Evolutionary conservation across 305 asterid species (phyloP).

Genomic region (Nicotiana rustica): DNA sequence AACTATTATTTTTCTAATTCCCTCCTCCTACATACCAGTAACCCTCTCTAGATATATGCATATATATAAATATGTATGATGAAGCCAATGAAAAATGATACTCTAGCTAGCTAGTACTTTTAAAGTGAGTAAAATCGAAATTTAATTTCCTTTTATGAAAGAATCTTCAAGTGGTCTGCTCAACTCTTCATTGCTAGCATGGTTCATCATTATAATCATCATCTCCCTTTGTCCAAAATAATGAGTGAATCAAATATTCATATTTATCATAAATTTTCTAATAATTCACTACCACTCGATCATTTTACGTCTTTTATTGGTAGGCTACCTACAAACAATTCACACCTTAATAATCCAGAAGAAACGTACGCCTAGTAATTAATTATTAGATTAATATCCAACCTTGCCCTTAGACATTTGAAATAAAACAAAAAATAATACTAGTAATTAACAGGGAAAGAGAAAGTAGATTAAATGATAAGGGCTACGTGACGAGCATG

Average conservation of each 20-base stretch:
- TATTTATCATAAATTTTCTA: not conserved
- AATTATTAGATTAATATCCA: not conserved
- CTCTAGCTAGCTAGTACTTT: not conserved
- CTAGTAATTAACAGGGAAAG: constrained; percentile 12
- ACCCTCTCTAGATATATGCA: not conserved
- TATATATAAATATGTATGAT: not conserved
- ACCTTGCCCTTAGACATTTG: not conserved
- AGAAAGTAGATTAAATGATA: not conserved
- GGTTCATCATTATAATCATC: not conserved
- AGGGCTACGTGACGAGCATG: constrained; percentile 38
- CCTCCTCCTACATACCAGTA: not conserved
- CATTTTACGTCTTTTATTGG: not conserved
- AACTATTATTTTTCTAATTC: not conserved
- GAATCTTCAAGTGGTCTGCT: not conserved
- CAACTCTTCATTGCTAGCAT: not conserved
- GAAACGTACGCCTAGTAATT: not conserved
- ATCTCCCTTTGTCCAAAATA: not conserved
- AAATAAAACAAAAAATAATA: not conserved
- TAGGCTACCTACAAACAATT: not conserved
- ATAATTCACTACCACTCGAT: not conserved
- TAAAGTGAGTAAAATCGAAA: not conserved
- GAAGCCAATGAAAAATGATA: not conserved
- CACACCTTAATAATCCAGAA: not conserved
- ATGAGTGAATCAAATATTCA: not conserved
- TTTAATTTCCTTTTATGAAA: not conserved